Percentiles rank a stretch among this genome's conserved stretches.
phyloP scores from a whole-genome alignment of 176 grass and related monocot genomes.

The Calamus simplicifolius region DNA sequence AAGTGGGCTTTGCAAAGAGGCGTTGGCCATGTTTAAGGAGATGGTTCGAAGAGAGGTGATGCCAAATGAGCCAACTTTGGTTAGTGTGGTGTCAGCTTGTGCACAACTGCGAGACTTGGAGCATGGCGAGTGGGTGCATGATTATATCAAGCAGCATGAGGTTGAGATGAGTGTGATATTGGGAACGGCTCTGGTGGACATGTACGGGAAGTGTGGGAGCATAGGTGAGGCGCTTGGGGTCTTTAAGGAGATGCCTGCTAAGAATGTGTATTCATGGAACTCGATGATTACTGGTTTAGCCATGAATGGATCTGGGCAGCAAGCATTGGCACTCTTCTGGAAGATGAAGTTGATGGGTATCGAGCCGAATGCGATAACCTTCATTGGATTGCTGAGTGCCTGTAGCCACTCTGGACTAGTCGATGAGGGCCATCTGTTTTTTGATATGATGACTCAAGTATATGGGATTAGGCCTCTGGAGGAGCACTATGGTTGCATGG shows the following conservation, averaged over 20 bases:
- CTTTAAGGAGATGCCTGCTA: slow-evolving; percentile 34
- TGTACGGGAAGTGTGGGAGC: slow-evolving; percentile 69
- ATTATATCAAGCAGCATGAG: slow-evolving; percentile 10
- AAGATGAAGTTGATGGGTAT: slow-evolving; percentile 52
- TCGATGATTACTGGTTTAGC: slow-evolving; percentile 53
- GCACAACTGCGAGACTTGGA: slow-evolving; percentile 35
- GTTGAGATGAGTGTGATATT: slow-evolving; percentile 33
- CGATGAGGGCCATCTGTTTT: slow-evolving; percentile 38
- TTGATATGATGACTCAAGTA: slow-evolving; percentile 35
- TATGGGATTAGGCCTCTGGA: slow-evolving; percentile 26
- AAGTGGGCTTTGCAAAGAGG: slow-evolving; percentile 8
- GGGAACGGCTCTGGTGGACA: slow-evolving; percentile 43
- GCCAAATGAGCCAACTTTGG: slow-evolving; percentile 25
- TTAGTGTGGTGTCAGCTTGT: slow-evolving; percentile 25
- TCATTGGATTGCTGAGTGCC: slow-evolving; percentile 45
- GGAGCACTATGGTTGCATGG: slow-evolving; percentile 67
- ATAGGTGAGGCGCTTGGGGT: slow-evolving; percentile 32
- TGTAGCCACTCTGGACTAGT: slow-evolving; percentile 64
- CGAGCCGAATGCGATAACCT: slow-evolving; percentile 48
- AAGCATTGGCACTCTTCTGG: slow-evolving; percentile 52
- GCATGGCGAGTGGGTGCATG: slow-evolving; percentile 34
- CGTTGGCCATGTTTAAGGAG: slow-evolving; percentile 5
- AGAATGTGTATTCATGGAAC: slow-evolving; percentile 62
- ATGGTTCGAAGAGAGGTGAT: slow-evolving; percentile 4
- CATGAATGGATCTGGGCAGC: slow-evolving; percentile 44